phyloP scores from a whole-genome alignment of 2,329 filamentous ascomycete genomes.

The Lasiodiplodia citricola region DNA sequence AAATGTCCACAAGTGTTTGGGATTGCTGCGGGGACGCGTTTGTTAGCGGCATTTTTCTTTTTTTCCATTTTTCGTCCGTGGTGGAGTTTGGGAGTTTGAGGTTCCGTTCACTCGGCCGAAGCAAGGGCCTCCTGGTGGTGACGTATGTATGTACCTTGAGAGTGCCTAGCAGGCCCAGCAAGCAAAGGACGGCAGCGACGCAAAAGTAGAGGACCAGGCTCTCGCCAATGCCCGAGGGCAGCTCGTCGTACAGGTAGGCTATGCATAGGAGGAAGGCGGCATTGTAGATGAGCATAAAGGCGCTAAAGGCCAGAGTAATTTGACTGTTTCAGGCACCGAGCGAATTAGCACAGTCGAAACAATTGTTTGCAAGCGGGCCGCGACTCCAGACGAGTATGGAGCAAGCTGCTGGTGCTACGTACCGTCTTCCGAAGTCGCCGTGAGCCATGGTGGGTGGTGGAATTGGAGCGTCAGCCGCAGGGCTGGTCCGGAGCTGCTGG shows the following conservation, averaged over 20 bases:
- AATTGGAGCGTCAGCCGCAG: conserved; percentile 4
- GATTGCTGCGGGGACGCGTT: conserved; percentile 24
- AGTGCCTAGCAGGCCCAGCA: conserved; percentile 51
- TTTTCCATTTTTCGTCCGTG: background rate
- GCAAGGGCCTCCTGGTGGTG: conserved; percentile 1
- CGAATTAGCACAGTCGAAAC: background rate
- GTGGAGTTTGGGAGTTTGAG: background rate
- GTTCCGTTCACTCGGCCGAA: conserved; percentile 11
- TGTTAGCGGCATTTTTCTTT: background rate
- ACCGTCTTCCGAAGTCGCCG: conserved; percentile 19
- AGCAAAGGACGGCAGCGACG: conserved; percentile 46
- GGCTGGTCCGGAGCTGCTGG: conserved; percentile 19
- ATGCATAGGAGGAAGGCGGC: conserved; percentile 37
- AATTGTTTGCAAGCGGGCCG: background rate
- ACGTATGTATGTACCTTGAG: conserved; percentile 43
- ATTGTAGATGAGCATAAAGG: conserved; percentile 33
- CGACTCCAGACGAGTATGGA: background rate
- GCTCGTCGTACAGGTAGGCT: conserved; percentile 31
- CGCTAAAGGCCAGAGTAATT: conserved; percentile 28
- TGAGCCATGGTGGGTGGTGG: conserved; percentile 11
- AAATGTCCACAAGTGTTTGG: conserved; percentile 30
- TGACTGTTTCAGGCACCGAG: conserved; percentile 24
- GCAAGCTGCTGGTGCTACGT: background rate
- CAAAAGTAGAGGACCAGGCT: conserved; percentile 47
- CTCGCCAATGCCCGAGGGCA: conserved; percentile 36